Conservation (phyloP, 805 yeast genomes). For the Saccharomyces paradoxus region DNA sequence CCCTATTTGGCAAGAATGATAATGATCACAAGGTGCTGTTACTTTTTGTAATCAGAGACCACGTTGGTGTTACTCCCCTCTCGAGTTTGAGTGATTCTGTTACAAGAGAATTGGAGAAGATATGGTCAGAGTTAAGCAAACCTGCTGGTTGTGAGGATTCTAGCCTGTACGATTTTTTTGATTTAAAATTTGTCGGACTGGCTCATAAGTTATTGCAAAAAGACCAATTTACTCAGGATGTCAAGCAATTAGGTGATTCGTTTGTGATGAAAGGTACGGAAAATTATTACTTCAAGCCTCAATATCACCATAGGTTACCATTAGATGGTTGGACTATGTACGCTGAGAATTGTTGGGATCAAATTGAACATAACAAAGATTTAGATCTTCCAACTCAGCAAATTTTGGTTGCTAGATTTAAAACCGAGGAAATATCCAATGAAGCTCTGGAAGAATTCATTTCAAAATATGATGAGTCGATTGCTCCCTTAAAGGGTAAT, state of each 20-base stretch:
- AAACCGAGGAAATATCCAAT: constrained; percentile 81
- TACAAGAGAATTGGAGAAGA: constrained; percentile 57
- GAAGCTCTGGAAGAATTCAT: constrained; percentile 42
- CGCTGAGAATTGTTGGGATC: constrained; percentile 88
- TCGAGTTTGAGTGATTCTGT: constrained; percentile 62
- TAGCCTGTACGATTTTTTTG: constrained; percentile 68
- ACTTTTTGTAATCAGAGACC: constrained; percentile 87
- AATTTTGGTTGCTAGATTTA: constrained; percentile 83
- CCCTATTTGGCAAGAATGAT: constrained; percentile 63
- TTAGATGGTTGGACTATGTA: constrained; percentile 94
- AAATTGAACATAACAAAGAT: constrained; percentile 86
- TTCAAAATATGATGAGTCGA: constrained; percentile 26
- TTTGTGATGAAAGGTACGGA: constrained; percentile 34
- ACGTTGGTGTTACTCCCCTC: constrained; percentile 78
- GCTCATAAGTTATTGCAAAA: constrained; percentile 80
- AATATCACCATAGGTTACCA: constrained; percentile 80
- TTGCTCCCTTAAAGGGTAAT: constrained; percentile 24
- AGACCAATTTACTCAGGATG: constrained; percentile 57
- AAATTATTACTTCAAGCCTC: constrained; percentile 45
- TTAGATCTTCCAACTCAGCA: constrained; percentile 96
- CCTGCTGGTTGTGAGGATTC: constrained; percentile 55
- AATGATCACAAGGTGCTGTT: constrained; percentile 54
- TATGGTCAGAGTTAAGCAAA: constrained; percentile 73
- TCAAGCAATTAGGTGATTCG: constrained; percentile 54
- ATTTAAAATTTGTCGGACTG: constrained; percentile 69